A percentile compares a stretch with the other conserved stretches of the same genome.
phyloP scores from a whole-genome alignment of 352 stramenopile genomes.

The Globisporangium alternatum region DNA sequence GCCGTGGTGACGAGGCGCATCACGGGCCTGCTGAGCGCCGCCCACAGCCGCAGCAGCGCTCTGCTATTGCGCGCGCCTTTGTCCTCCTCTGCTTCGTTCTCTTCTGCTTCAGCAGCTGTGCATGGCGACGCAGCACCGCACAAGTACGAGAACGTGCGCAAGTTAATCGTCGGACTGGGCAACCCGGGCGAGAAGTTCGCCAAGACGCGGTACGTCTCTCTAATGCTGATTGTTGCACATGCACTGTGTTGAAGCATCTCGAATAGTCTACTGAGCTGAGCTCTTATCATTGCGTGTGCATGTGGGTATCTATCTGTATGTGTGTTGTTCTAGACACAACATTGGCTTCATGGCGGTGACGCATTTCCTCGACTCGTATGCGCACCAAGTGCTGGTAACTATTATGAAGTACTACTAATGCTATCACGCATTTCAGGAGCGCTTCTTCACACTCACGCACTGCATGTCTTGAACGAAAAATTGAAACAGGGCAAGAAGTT shows the following conservation, averaged over 20 bases:
- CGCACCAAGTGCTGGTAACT: constrained; percentile 50
- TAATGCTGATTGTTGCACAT: neutral
- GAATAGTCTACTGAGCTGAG: neutral
- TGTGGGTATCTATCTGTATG: neutral
- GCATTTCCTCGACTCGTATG: constrained; percentile 74
- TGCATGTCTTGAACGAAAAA: neutral
- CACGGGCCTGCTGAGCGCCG: neutral
- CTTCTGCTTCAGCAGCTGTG: neutral
- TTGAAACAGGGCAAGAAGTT: constrained; percentile 36
- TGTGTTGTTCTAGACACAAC: constrained; percentile 54
- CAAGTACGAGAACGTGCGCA: constrained; percentile 72
- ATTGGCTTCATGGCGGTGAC: constrained; percentile 61
- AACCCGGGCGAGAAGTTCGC: constrained; percentile 83
- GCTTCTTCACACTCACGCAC: neutral
- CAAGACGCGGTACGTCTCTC: constrained; percentile 52
- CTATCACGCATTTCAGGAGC: neutral
- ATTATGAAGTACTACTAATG: neutral
- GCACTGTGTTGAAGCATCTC: neutral
- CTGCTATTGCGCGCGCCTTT: neutral
- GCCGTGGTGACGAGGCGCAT: constrained; percentile 1
- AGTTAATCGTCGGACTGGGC: constrained; percentile 81
- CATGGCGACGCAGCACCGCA: neutral
- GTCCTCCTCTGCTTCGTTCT: neutral
- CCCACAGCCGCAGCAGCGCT: neutral
- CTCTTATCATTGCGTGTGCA: neutral